Evolutionary conservation across 441 rosid species (phyloP), one percentile per base, ranked within the genome.

Genomic region (Adansonia rubrostipa): DNA sequence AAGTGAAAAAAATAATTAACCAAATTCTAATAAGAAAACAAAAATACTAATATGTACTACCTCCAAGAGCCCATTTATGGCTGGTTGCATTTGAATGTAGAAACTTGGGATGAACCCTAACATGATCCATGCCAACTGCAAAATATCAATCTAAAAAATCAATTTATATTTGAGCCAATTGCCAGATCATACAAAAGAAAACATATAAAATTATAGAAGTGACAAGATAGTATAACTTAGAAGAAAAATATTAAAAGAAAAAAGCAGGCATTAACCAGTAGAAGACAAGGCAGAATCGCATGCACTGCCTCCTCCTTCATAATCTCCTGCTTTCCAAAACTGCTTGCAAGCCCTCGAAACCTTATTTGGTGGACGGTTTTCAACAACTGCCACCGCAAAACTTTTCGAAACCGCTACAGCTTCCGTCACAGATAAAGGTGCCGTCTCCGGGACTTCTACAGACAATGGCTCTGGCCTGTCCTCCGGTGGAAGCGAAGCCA

Each of bases 61-160:
- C 99, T 88, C 98, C 99, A 74, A 96, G 95, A 15, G 97, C 95
- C 99, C 98, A 96, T 78, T 92, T 96, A 78, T 96, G 99, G 80
- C 98, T 92, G 17, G 99, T 93, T 67, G 98, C 98, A 81, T 96
- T 96, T 45, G 98, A 92, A 86, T 96, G 99, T 67, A 96, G 77
- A 75, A 92, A 96, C 83, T 90, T 96, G 47, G 98, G 99, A 85
- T 96, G 99, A 58, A 93, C 99, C 82, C 99, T 86, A 15, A 92
- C 97, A 85, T 86, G 99, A 82, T 94, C 98, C 86, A 92, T 82
- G 19, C 96, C 92, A 83, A 90, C 97, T 96, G 80, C 68, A 85
- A 24, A 14, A 13, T 48, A 48, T 1, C 2, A 1, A 28, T 28
- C 6, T 40, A 10, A 50, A 10, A 50, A 3, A 50, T 50, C 54